Evolutionary conservation across 176 grass and related monocot species (phyloP).

Genomic region (Bolboschoenus planiculmis): DNA sequence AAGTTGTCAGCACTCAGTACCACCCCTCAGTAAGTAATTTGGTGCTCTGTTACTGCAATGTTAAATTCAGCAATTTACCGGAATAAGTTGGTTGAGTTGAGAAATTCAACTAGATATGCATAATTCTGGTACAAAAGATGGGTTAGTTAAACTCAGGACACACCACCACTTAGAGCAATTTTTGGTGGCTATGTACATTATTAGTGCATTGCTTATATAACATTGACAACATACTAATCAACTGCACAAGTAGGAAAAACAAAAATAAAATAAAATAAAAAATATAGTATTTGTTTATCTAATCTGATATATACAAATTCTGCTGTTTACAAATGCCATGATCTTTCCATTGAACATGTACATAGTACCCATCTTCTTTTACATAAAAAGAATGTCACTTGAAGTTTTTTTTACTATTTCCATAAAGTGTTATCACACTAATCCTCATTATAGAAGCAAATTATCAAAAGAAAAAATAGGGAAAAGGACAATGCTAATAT

Average conservation of each 20-base stretch:
- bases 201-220: not conserved
- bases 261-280: not conserved
- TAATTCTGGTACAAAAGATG: not conserved
- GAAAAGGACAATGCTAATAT: not conserved
- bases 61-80: not conserved
- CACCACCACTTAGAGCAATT: not conserved
- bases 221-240: not conserved
- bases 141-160: not conserved
- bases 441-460: not conserved
- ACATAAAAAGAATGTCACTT: not conserved
- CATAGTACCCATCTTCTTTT: not conserved
- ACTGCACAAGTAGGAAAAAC: not conserved
- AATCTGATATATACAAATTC: not conserved
- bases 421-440: not conserved
- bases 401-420: not conserved
- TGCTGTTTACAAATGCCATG: not conserved
- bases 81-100: not conserved
- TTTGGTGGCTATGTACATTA: not conserved
- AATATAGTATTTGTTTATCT: not conserved
- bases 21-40: not conserved
- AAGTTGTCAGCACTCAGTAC: not conserved
- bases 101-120: not conserved
- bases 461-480: not conserved
- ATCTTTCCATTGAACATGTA: not conserved
- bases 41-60: not conserved